These are phyloP conservation scores for Carex littledalei DNA, from an alignment of 176 grass and related monocot species.

Conservation along the genomic window DNA sequence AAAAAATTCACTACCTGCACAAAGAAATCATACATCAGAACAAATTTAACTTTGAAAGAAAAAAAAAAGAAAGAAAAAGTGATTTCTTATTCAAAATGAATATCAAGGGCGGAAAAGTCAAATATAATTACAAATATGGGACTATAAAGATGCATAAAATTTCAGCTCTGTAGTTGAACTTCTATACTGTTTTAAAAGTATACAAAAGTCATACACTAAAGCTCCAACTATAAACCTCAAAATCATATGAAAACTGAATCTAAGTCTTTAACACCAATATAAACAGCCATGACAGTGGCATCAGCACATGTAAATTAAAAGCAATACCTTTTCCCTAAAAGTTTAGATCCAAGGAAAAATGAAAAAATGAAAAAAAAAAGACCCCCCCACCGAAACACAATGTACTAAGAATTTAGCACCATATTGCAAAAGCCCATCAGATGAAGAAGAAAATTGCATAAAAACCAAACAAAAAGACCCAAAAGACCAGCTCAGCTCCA, in stretches of 20 bases:
- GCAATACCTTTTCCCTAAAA: neutral
- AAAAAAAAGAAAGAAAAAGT: neutral
- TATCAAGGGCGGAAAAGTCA: neutral
- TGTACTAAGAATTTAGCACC: conserved; percentile 21
- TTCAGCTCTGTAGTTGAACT: neutral
- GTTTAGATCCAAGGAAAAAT: neutral
- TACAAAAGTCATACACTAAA: neutral
- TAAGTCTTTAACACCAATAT: neutral
- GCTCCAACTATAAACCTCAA: neutral
- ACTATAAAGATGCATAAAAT: neutral
- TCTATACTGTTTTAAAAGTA: neutral
- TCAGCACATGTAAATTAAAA: neutral
- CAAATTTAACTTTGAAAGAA: neutral
- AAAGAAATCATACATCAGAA: conserved; percentile 26
- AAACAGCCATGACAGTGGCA: neutral
- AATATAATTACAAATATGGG: neutral
- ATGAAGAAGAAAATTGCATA: conserved; percentile 1
- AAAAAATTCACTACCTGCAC: conserved; percentile 52
- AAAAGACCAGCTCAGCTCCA: conserved; percentile 1
- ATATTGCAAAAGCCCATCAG: neutral
- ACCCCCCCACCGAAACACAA: neutral
- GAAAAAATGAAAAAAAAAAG: neutral
- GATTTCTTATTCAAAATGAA: neutral
- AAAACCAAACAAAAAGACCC: neutral
- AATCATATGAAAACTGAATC: neutral